A percentile compares a stretch with the other conserved stretches of the same genome.
phyloP scores from a whole-genome alignment of 805 yeast genomes.

The Torulaspora quercuum region DNA sequence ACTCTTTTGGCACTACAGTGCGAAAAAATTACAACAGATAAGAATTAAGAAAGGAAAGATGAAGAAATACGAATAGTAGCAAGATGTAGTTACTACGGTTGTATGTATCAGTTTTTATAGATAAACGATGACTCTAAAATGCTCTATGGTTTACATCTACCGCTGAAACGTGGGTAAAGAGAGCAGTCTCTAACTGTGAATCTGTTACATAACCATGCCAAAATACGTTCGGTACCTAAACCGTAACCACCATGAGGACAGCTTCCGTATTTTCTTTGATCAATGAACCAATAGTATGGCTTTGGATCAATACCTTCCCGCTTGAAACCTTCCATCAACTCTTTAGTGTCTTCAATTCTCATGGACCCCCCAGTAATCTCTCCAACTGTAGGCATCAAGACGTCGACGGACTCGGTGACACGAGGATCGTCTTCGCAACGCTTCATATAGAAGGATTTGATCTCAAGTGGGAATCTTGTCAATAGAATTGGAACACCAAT shows the following conservation, averaged over 20 bases:
- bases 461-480: constrained; percentile 92
- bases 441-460: constrained; percentile 97
- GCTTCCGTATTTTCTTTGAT: constrained; percentile 94
- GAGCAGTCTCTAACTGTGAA: constrained; percentile 98
- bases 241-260: constrained; percentile 99
- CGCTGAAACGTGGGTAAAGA: constrained; percentile 94
- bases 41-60: no score
- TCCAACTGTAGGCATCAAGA: constrained; percentile 98
- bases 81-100: no score
- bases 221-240: constrained; percentile 93
- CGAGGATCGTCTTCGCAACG: constrained; percentile 84
- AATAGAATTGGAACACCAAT: constrained; percentile 90
- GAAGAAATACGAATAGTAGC: no score
- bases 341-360: constrained; percentile 85
- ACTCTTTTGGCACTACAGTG: no score
- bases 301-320: constrained; percentile 84
- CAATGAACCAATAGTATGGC: constrained; percentile 94
- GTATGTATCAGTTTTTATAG: no score
- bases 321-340: constrained; percentile 83
- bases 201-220: constrained; percentile 97
- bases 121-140: no score
- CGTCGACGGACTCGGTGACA: constrained; percentile 98
- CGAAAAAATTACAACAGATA: no score
- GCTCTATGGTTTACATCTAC: constrained; percentile 95
- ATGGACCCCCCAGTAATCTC: constrained; percentile 98